These are phyloP conservation scores for Syzygium grande DNA, from an alignment of 345 rosid genomes.

Conservation along the genomic window DNA sequence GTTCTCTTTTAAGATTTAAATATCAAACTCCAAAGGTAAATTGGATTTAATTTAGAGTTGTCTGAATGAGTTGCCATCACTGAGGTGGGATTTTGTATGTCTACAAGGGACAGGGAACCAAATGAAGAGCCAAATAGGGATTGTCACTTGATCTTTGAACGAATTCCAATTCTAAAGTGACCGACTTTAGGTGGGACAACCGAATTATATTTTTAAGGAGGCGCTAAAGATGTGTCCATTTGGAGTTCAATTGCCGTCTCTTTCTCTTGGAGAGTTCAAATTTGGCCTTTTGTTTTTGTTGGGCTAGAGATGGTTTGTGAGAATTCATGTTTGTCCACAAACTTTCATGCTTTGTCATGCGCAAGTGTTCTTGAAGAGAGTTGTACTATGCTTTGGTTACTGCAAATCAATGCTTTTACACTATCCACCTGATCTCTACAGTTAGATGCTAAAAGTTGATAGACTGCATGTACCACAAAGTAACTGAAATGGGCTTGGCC, in stretches of 20 bases:
- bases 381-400: not conserved
- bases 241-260: not conserved
- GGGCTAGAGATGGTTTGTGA: not conserved
- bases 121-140: not conserved
- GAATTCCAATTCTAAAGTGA: not conserved
- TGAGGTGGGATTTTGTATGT: not conserved
- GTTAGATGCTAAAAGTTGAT: not conserved
- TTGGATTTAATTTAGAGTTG: not conserved
- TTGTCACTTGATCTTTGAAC: not conserved
- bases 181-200: not conserved
- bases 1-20: not conserved
- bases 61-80: not conserved
- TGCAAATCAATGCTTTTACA: not conserved
- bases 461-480: not conserved
- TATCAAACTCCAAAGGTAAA: not conserved
- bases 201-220: not conserved
- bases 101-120: not conserved
- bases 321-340: not conserved
- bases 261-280: not conserved
- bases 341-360: not conserved
- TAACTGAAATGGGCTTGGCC: not conserved
- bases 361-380: not conserved
- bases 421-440: not conserved
- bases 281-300: not conserved
- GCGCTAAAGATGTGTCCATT: no score